Evolutionary conservation across 2,329 filamentous ascomycete genomes (phyloP).

Genomic region (Aspergillus sp.): DNA sequence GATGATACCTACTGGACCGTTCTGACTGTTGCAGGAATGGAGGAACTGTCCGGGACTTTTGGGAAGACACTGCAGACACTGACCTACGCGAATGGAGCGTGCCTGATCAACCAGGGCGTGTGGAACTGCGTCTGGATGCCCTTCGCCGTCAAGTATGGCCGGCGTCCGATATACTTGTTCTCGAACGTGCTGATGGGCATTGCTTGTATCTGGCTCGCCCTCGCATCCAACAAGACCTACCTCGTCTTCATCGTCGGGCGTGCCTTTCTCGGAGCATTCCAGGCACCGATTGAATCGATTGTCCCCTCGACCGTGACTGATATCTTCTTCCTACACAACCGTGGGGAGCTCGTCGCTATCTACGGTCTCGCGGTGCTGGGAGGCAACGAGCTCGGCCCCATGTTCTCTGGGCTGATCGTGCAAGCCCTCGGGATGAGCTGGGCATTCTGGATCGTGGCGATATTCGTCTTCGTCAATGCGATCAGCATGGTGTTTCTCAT

Average conservation of each 20-base stretch:
- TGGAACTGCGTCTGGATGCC: slow-evolving; percentile 4
- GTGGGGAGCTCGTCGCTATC: not conserved
- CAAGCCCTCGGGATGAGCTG: slow-evolving; percentile 1
- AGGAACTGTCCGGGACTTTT: not conserved
- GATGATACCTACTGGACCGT: not conserved
- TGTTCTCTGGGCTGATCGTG: slow-evolving; percentile 6
- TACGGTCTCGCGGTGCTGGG: not conserved
- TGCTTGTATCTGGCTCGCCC: not conserved
- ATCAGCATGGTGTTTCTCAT: slow-evolving; percentile 5
- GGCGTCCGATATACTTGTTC: not conserved
- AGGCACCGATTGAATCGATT: not conserved
- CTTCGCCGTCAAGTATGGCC: slow-evolving; percentile 1
- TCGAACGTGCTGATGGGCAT: not conserved
- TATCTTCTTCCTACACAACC: slow-evolving; percentile 3
- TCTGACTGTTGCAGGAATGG: not conserved
- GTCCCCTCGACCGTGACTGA: not conserved
- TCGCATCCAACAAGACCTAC: not conserved
- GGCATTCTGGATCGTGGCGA: slow-evolving; percentile 7
- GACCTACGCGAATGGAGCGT: slow-evolving; percentile 4
- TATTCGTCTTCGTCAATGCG: slow-evolving; percentile 1
- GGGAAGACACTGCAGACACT: slow-evolving; percentile 2
- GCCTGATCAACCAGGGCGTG: not conserved
- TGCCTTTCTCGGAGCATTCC: not conserved
- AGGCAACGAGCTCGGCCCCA: slow-evolving; percentile 1
- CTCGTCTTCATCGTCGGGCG: not conserved